Base-by-base conservation (phyloP, 208 protist genomes). In the Jaenimonas drosophilae region DNA sequence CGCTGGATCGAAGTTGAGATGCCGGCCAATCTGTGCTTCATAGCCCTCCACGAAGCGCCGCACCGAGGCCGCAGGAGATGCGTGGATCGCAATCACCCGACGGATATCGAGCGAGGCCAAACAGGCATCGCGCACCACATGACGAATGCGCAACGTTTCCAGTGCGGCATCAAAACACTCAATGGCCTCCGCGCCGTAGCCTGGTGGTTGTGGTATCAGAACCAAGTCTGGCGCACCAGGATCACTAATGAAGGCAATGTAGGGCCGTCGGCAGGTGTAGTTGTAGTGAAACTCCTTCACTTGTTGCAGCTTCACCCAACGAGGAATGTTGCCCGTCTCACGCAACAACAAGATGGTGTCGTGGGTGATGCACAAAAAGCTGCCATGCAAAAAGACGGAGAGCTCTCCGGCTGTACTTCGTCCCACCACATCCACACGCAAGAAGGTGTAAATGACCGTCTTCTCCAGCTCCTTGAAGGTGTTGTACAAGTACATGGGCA, bases 331-430 rank as follows among this genome's bases (percentile, higher is more conserved):
- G 36, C 68, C 73, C 0, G 39, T 64, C 16, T 61, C 52, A 9
- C 73, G 73, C 59, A 76, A 69, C 43, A 66, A 61, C 23, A 66
- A 57, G 4, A 76, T 50, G 26, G 64, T 76, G 50, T 81, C 73
- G 50, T 73, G 56, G 11, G 73, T 73, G 37, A 76, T 47, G 48
- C 68, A 76, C 32, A 81, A 41, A 53, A 71, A 70, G 17, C 41
- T 54, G 30, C 56, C 57, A 1, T 42, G 24, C n/a, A 69, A 16
- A 19, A 57, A 30, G 1, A 48, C 26, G 19, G 25, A 46, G 20
- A 70, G 30, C 38, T 48, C 41, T 12, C 25, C 39, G 11, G 1
- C n/a, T 21, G 21, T 51, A 25, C 38, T 48, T 25, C 55, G 33
- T 11, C 56, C 52, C 25, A 70, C 44, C 4, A 81, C 26, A 30